A percentile compares a stretch with the other conserved stretches of the same genome.
Evolutionary conservation across 208 protist species (phyloP).

Genomic region (Balamuthia mandrillaris): DNA sequence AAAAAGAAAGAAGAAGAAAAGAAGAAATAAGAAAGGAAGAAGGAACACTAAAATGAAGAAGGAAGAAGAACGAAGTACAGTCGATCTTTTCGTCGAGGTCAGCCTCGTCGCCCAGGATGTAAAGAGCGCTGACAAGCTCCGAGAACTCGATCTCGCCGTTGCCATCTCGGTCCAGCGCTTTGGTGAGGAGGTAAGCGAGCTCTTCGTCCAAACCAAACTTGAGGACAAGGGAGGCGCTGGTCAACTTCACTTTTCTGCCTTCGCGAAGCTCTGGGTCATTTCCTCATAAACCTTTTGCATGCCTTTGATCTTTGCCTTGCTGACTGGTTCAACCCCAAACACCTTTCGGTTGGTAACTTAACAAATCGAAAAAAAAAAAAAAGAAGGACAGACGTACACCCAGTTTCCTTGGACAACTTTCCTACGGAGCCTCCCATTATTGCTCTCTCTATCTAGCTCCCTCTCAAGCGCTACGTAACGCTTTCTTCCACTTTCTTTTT

Average conservation of each 20-base stretch:
- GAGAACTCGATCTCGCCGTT: slow-evolving; percentile 16
- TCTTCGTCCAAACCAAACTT: not conserved
- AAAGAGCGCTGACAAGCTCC: not conserved
- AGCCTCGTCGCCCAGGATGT: not conserved
- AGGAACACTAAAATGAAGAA: no score
- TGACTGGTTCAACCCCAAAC: not conserved
- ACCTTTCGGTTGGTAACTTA: no score
- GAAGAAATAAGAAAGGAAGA: no score
- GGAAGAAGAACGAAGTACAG: not conserved
- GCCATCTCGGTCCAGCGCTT: slow-evolving; percentile 10
- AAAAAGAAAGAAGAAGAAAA: no score
- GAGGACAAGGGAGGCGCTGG: not conserved
- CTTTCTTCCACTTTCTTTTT: no score
- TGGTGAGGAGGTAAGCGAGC: not conserved
- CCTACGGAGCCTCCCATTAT: no score
- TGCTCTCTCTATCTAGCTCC: no score
- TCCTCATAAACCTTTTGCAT: slow-evolving; percentile 12
- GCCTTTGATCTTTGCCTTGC: slow-evolving; percentile 3
- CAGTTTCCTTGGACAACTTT: no score
- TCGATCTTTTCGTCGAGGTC: slow-evolving; percentile 11
- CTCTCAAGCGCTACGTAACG: no score
- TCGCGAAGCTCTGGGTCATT: slow-evolving; percentile 12
- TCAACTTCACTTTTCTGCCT: not conserved
- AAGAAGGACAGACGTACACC: no score
- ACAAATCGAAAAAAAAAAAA: no score